Evolutionary conservation across 1,284 basidiomycete genomes (phyloP).

Genomic region (Sutorius eximius): DNA sequence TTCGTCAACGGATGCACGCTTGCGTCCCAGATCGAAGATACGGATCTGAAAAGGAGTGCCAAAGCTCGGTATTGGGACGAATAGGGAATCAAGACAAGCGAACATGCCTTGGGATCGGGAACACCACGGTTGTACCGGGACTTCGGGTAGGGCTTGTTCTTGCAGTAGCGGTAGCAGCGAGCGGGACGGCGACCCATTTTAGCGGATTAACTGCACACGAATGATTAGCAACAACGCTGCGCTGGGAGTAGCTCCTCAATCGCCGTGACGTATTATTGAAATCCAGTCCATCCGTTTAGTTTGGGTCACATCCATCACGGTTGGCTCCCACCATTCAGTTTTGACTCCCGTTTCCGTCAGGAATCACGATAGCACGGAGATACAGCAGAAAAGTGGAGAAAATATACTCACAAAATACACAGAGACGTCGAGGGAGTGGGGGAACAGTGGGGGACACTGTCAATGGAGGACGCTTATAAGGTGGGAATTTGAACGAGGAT

Average conservation of each 20-base stretch:
- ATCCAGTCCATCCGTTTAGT: slow-evolving; percentile 6
- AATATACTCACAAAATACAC: slow-evolving; percentile 24
- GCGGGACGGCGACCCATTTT: slow-evolving; percentile 93
- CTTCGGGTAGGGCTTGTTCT: slow-evolving; percentile 97
- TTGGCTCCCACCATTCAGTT: neutral
- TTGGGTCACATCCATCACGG: slow-evolving; percentile 16
- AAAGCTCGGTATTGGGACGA: neutral
- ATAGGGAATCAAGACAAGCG: neutral
- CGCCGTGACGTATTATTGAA: neutral
- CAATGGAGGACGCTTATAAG: slow-evolving; percentile 16
- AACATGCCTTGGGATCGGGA: slow-evolving; percentile 81
- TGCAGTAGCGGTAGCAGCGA: slow-evolving; percentile 97
- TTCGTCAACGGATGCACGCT: slow-evolving; percentile 94
- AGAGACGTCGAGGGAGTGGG: slow-evolving; percentile 6
- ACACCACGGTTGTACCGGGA: slow-evolving; percentile 99
- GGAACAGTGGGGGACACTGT: neutral
- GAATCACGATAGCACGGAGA: neutral
- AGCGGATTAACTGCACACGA: slow-evolving; percentile 13
- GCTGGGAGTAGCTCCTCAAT: neutral
- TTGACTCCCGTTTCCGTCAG: neutral
- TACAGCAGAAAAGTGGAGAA: neutral
- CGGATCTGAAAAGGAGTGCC: slow-evolving; percentile 60
- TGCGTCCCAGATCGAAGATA: slow-evolving; percentile 93
- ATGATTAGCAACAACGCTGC: slow-evolving; percentile 9
- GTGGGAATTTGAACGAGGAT: slow-evolving; percentile 19